phyloP scores from a whole-genome alignment of 179 eudicot genomes.

The Amaranthus tricolor region DNA sequence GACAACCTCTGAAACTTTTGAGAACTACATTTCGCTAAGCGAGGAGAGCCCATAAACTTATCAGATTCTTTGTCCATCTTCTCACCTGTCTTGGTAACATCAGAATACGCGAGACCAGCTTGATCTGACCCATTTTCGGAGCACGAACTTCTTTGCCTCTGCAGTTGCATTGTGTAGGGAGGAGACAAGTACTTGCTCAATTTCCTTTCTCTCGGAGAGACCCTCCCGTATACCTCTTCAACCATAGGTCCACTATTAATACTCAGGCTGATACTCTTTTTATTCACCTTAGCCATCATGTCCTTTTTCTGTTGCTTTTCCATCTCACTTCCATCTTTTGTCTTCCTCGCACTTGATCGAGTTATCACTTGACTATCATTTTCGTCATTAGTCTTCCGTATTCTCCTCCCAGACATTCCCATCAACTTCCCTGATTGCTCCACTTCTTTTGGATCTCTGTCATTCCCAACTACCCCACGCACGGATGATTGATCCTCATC shows the following conservation, averaged over 20 bases:
- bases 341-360: slow-evolving; percentile 33
- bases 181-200: slow-evolving; percentile 75
- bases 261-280: background rate
- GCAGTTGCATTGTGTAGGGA: slow-evolving; percentile 43
- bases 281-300: background rate
- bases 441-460: slow-evolving; percentile 1
- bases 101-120: too few relatives aligned
- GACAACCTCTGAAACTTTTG: slow-evolving; percentile 20
- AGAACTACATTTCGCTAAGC: slow-evolving; percentile 19
- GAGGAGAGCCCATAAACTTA: slow-evolving; percentile 17
- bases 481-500: slow-evolving; percentile 10
- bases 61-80: too few relatives aligned
- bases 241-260: slow-evolving; percentile 23
- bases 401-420: slow-evolving; percentile 7
- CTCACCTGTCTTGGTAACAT: too few relatives aligned
- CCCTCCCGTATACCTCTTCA: slow-evolving; percentile 32
- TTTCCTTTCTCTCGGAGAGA: slow-evolving; percentile 60
- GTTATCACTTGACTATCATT: slow-evolving; percentile 14
- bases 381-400: slow-evolving; percentile 9
- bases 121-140: slow-evolving; percentile 10
- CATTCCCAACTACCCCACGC: background rate
- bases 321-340: background rate
- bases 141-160: slow-evolving; percentile 24
- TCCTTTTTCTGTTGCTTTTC: slow-evolving; percentile 13
- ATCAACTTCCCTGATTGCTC: slow-evolving; percentile 8